These are phyloP conservation scores for Lachancea waltii DNA, from an alignment of 805 yeast species.

Conservation along the genomic window DNA sequence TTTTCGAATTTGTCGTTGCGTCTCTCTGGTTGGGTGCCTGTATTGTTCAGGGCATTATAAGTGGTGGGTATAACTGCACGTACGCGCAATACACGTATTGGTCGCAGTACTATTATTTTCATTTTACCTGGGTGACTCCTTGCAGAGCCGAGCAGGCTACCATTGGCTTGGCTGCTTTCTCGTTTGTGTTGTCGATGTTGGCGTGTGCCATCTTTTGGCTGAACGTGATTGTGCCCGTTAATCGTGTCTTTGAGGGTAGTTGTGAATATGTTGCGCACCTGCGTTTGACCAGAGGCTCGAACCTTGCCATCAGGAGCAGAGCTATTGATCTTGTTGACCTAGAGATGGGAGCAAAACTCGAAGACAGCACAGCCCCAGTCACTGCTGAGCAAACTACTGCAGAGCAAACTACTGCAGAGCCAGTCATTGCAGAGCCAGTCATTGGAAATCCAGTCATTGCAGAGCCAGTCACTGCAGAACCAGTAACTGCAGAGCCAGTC, in stretches of 20 bases:
- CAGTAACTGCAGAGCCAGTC: background rate
- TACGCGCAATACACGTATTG: too few relatives aligned
- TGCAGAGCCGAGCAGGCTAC: background rate
- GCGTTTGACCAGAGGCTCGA: background rate
- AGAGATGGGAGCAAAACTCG: too few relatives aligned
- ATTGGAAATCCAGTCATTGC: background rate
- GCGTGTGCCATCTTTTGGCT: background rate
- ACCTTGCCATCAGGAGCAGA: too few relatives aligned
- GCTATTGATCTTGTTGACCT: background rate
- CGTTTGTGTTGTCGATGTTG: background rate
- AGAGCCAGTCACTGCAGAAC: background rate
- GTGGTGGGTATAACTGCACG: background rate
- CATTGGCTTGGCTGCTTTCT: background rate
- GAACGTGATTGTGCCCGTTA: background rate
- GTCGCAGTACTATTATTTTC: background rate
- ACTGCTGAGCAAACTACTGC: background rate
- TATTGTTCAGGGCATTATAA: too few relatives aligned
- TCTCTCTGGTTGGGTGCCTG: too few relatives aligned
- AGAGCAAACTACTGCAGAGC: slow-evolving; percentile 1
- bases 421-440: background rate
- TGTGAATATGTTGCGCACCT: background rate
- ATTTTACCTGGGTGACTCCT: background rate
- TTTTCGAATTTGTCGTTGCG: background rate
- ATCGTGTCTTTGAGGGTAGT: background rate
- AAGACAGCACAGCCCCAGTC: background rate